phyloP scores from a whole-genome alignment of 2,329 filamentous ascomycete species.

The Cordyceps farinosa region DNA sequence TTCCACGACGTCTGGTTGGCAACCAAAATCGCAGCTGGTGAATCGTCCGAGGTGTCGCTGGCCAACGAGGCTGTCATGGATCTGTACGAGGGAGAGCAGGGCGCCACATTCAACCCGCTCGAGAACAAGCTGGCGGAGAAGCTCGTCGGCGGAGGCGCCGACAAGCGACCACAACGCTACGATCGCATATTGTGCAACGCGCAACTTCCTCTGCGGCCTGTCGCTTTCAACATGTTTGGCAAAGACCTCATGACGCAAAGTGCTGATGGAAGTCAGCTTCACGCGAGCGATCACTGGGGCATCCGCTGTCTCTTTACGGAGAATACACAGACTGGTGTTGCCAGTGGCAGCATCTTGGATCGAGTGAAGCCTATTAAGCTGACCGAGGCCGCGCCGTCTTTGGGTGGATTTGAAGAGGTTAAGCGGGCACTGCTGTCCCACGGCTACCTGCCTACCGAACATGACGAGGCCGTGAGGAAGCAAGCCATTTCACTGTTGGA shows the following conservation, averaged over 20 bases:
- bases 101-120: conserved; percentile 61
- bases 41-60: conserved; percentile 30
- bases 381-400: conserved; percentile 26
- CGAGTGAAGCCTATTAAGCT: conserved; percentile 28
- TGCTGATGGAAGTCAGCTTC: conserved; percentile 17
- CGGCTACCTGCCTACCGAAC: conserved; percentile 43
- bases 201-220: conserved; percentile 30
- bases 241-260: conserved; percentile 18
- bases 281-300: conserved; percentile 58
- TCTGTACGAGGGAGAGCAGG: conserved; percentile 56
- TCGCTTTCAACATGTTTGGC: conserved; percentile 57
- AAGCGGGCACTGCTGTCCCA: conserved; percentile 35
- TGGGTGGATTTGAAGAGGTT: conserved; percentile 35
- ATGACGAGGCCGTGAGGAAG: conserved; percentile 41
- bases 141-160: conserved; percentile 43
- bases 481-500: conserved; percentile 46
- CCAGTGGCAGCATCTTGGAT: conserved; percentile 9
- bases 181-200: conserved; percentile 58
- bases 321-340: background rate
- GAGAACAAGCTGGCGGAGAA: conserved; percentile 53
- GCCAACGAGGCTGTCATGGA: conserved; percentile 29
- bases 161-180: conserved; percentile 60
- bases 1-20: conserved; percentile 52
- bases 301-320: conserved; percentile 42
- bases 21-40: conserved; percentile 41